Evolutionary conservation across 108 stramenopile species (phyloP).

Genomic region (Bacterosira constricta): DNA sequence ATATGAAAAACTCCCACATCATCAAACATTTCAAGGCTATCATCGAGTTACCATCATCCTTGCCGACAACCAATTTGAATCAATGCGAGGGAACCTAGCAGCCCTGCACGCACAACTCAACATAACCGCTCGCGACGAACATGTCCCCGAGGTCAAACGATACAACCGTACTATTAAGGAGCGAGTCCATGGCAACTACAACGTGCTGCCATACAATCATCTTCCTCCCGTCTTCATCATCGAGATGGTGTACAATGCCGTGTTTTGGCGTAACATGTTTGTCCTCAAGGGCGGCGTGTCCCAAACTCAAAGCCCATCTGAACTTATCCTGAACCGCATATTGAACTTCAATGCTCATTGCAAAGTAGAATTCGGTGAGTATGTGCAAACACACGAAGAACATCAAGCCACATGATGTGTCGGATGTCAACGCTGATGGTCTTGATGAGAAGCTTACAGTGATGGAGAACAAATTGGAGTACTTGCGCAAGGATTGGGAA

Average conservation of each 20-base stretch:
- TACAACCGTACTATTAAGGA: too few relatives aligned
- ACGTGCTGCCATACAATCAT: too few relatives aligned
- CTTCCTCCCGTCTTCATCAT: too few relatives aligned
- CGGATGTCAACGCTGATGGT: too few relatives aligned
- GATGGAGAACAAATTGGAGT: too few relatives aligned
- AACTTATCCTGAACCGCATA: conserved; percentile 20
- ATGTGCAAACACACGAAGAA: conserved; percentile 55
- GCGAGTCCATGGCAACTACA: too few relatives aligned
- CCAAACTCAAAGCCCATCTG: conserved; percentile 15
- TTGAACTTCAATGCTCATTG: conserved; percentile 10
- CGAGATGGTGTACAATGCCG: too few relatives aligned
- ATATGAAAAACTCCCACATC: not conserved
- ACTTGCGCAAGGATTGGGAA: too few relatives aligned
- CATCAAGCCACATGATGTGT: too few relatives aligned
- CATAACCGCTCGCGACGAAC: conserved; percentile 32
- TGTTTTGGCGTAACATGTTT: conserved; percentile 44
- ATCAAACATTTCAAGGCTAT: conserved; percentile 5
- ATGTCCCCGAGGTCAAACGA: conserved; percentile 58
- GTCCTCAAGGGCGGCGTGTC: conserved; percentile 14
- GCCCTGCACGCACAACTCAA: conserved; percentile 4
- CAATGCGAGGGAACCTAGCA: conserved; percentile 11
- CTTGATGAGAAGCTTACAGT: too few relatives aligned
- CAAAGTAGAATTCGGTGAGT: conserved; percentile 38
- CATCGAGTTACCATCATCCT: conserved; percentile 2
- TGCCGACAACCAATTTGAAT: conserved; percentile 25